Evolutionary conservation across 2,329 filamentous ascomycete genomes (phyloP), one percentile per base, ranked within the genome.

Genomic region (Dactylellina drechsleri): DNA sequence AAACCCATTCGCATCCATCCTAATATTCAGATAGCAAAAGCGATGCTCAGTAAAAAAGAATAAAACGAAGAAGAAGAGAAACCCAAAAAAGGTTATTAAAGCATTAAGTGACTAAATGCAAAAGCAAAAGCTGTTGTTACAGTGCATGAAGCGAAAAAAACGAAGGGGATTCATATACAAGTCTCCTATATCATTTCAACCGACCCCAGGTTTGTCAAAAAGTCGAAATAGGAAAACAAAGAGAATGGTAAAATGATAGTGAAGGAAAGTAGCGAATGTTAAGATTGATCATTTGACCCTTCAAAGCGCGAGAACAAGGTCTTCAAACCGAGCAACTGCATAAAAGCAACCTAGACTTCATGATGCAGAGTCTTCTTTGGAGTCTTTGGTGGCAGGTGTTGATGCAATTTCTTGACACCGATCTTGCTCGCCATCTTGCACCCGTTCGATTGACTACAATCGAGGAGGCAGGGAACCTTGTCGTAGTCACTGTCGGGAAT

Each of bases 401-500:
- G 66, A 36, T 79, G 79, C 28, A 79, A 76, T 41, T 78, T 78
- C 60, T 78, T 77, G 18, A 79, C 76, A 28, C 78, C 78, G 15
- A 78, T 76, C 62, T 78, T 79, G 12, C 65, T 72, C 4, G 78
- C 78, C 41, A 78, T 57, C 58, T 76, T 78, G 65, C 71, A 78
- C 45, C 77, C 78, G 18, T 45, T 75, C 45, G 77, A 73, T 20
- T 74, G 77, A 47, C 77, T 70, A 49, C 78, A 78, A 65, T 79
- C 78, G 28, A 79, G 74, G 5, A 62, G 31, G n/a, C 45, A 74
- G 1, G 72, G 61, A 12, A 31, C 52, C 47, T 71, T 86, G 73
- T 91, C 89, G 36, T 90, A 89, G 80, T 89, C 90, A 74, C 84
- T 86, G 78, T 93, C 91, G 3, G 88, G 82, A 78, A 92, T 89